Conservation (phyloP, 2,329 filamentous ascomycete genomes). For the Paramyrothecium roridum region DNA sequence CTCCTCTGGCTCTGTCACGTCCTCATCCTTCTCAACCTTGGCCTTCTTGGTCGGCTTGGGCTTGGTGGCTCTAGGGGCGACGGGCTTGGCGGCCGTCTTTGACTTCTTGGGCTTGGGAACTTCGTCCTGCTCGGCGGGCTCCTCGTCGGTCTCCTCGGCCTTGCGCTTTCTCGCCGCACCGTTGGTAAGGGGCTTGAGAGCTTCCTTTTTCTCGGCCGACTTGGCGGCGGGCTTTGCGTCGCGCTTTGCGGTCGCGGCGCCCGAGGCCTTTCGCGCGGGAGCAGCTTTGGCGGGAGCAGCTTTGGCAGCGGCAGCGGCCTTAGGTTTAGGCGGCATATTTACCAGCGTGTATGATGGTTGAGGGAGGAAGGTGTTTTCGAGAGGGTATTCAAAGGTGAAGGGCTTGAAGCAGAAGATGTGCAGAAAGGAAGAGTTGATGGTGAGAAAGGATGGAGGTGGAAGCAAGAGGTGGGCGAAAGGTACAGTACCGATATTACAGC, state of each 20-base stretch:
- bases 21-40: conserved; percentile 51
- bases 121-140: conserved; percentile 15
- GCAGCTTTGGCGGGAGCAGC: conserved; percentile 19
- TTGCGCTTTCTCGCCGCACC: conserved; percentile 22
- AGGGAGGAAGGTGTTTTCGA: conserved; percentile 11
- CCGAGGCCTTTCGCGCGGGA: conserved; percentile 22
- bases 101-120: conserved; percentile 17
- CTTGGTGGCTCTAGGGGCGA: conserved; percentile 8
- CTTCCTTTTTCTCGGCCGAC: conserved; percentile 17
- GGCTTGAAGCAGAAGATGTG: not conserved
- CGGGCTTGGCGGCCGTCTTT: conserved; percentile 14
- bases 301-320: conserved; percentile 21
- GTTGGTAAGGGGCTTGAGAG: conserved; percentile 32
- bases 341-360: conserved; percentile 7
- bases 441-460: not conserved
- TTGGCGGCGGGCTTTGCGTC: conserved; percentile 14
- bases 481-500: not conserved
- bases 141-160: conserved; percentile 18
- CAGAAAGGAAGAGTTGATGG: not conserved
- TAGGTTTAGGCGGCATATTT: conserved; percentile 16
- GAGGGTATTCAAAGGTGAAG: not conserved
- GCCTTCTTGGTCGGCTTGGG: conserved; percentile 57
- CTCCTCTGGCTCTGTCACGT: conserved; percentile 45
- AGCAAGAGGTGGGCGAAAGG: not conserved
- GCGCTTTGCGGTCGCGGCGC: conserved; percentile 17